Evolutionary conservation across 768 basidiomycete genomes (phyloP), one percentile per base, ranked within the genome.

Genomic region (Lentinus tigrinus): DNA sequence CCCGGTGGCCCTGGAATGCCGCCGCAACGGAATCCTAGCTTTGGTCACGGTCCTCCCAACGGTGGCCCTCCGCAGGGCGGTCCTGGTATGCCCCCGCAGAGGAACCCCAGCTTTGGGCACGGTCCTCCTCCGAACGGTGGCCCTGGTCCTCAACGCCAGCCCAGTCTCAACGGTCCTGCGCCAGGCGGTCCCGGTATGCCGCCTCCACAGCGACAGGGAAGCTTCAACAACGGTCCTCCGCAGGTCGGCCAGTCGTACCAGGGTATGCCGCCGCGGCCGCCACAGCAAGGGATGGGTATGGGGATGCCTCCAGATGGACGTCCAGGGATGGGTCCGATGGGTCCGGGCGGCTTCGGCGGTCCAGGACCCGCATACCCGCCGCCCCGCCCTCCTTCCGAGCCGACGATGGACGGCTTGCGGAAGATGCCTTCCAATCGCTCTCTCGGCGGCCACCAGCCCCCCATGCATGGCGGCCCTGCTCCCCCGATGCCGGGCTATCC

Each of bases 351-450:
- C n/a, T n/a, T n/a, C n/a, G 21, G 16, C 11, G 23, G 23, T 6
- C 34, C 34, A 26, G 51, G 39, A 17, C 37, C 40, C 23, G 23
- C 56, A 26, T 54, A 60, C 57, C 57, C 48, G 24, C 51, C 65
- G 9, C 61, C 63, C 1, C 65, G 67, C 7, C 58, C 68, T 1
- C 62, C 66, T 7, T 70, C 69, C 9, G 68, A 67, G 24, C 64
- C 69, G 2, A 58, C 70, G 0, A 63, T 67, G 44, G 67, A 71
- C n/a, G 70, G 62, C 14, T 60, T 81, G 27, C 77, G 73, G 31
- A 87, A 86, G 68, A 81, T 81, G 10, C 70, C 78, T 21, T 89
- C 89, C 13, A 73, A 81, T 23, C 81, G 80, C 21, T 88, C 85
- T 14, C 75, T 91, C 27, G 75, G 65, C 75, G 81, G 47, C 3